Conservation (phyloP, 495 filamentous ascomycete species). For the Daldinia childiae region DNA sequence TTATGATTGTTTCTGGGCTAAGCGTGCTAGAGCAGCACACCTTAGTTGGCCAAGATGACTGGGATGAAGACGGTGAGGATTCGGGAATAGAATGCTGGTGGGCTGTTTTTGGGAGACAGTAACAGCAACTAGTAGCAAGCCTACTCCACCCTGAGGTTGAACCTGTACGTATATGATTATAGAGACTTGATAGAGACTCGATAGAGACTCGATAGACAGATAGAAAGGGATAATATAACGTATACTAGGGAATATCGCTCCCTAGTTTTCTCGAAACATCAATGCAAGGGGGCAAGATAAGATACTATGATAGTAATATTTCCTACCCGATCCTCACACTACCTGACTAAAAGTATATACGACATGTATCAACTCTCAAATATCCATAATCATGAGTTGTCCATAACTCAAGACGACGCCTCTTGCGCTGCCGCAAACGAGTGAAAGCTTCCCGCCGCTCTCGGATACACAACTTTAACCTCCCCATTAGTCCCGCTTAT, state of each 20-base stretch:
- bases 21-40: conserved; percentile 46
- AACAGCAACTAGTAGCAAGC: neutral
- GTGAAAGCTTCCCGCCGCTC: conserved; percentile 32
- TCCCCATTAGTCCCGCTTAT: conserved; percentile 19
- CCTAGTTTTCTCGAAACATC: neutral
- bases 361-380: neutral
- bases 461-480: conserved; percentile 22
- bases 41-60: conserved; percentile 57
- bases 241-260: neutral
- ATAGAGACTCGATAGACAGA: neutral
- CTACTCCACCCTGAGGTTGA: neutral
- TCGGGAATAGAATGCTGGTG: conserved; percentile 56
- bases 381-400: neutral
- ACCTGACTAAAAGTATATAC: neutral
- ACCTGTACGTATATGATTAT: neutral
- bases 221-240: neutral
- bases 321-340: neutral
- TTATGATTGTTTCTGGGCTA: conserved; percentile 45
- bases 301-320: neutral
- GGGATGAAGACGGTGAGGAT: conserved; percentile 53
- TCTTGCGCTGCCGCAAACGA: conserved; percentile 27
- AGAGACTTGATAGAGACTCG: neutral
- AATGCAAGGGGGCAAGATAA: neutral
- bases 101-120: conserved; percentile 52
- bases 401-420: conserved; percentile 13